phyloP scores from a whole-genome alignment of 805 yeast species.

The Ogataea neopini region DNA sequence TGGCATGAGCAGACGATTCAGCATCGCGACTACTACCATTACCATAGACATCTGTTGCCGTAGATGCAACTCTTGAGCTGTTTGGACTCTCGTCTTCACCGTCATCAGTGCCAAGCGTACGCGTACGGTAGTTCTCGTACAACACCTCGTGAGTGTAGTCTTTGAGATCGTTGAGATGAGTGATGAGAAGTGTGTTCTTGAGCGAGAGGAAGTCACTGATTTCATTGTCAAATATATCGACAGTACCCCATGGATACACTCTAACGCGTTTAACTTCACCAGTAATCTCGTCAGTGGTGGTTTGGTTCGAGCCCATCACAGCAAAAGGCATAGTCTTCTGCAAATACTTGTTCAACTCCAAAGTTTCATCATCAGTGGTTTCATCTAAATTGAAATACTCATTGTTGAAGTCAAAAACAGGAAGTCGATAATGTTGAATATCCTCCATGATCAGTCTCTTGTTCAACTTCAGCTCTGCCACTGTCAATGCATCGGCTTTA shows the following conservation, averaged over 20 bases:
- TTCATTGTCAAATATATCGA: slow-evolving; percentile 60
- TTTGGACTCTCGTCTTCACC: slow-evolving; percentile 10
- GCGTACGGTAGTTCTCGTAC: slow-evolving; percentile 89
- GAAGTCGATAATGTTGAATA: slow-evolving; percentile 66
- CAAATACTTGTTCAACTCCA: slow-evolving; percentile 38
- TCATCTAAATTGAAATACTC: slow-evolving; percentile 44
- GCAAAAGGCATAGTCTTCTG: slow-evolving; percentile 62
- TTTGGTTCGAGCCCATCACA: slow-evolving; percentile 57
- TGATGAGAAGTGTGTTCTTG: slow-evolving; percentile 75
- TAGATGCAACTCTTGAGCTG: slow-evolving; percentile 17
- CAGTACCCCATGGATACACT: slow-evolving; percentile 68
- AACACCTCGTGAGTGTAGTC: slow-evolving; percentile 84
- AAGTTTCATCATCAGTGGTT: slow-evolving; percentile 32
- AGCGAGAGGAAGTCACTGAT: slow-evolving; percentile 78
- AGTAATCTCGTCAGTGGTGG: slow-evolving; percentile 35
- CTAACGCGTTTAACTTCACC: slow-evolving; percentile 49
- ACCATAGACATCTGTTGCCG: slow-evolving; percentile 12
- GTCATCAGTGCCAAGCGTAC: slow-evolving; percentile 32
- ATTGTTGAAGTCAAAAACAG: slow-evolving; percentile 74
- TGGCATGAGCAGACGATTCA: neutral
- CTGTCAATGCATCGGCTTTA: slow-evolving; percentile 77
- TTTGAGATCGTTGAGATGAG: slow-evolving; percentile 85
- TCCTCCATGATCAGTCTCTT: slow-evolving; percentile 77
- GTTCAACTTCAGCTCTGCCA: slow-evolving; percentile 66
- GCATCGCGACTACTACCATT: slow-evolving; percentile 7